These are phyloP conservation scores for Lichenothelia convexa DNA, from an alignment of 495 filamentous ascomycete species.

Conservation along the genomic window DNA sequence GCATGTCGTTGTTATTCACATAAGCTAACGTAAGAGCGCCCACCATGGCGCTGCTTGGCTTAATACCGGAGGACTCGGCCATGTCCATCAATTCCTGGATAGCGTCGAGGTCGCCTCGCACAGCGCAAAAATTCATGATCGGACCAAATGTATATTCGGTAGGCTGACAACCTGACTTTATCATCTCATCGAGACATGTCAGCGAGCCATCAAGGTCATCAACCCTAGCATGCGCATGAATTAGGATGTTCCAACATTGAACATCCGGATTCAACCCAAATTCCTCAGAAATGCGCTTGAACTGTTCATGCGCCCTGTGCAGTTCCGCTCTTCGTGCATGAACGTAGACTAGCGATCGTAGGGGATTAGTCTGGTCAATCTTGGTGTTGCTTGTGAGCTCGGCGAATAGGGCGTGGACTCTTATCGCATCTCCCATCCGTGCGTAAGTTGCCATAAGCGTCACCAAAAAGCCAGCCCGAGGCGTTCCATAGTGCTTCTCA, in stretches of 20 bases:
- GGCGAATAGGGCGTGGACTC: conserved; percentile 36
- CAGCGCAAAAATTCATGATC: conserved; percentile 51
- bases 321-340: conserved; percentile 48
- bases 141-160: conserved; percentile 47
- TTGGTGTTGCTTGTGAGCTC: conserved; percentile 16
- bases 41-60: conserved; percentile 34
- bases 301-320: conserved; percentile 34
- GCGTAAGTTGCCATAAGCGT: conserved; percentile 31
- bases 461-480: no score
- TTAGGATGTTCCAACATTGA: conserved; percentile 54
- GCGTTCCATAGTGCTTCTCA: no score
- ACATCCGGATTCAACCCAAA: conserved; percentile 35
- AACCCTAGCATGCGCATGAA: conserved; percentile 49
- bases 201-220: conserved; percentile 47
- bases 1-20: conserved; percentile 24
- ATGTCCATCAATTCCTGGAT: conserved; percentile 41
- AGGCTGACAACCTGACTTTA: conserved; percentile 23
- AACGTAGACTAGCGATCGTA: conserved; percentile 35
- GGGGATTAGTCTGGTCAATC: conserved; percentile 8
- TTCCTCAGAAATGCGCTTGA: conserved; percentile 34
- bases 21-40: conserved; percentile 48
- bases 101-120: conserved; percentile 56
- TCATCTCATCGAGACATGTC: conserved; percentile 33
- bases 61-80: conserved; percentile 27
- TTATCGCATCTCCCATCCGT: conserved; percentile 30